A percentile compares a stretch with the other conserved stretches of the same genome.
These are phyloP conservation scores for Echria macrotheca DNA, from an alignment of 495 filamentous ascomycete genomes.

Conservation along the genomic window DNA sequence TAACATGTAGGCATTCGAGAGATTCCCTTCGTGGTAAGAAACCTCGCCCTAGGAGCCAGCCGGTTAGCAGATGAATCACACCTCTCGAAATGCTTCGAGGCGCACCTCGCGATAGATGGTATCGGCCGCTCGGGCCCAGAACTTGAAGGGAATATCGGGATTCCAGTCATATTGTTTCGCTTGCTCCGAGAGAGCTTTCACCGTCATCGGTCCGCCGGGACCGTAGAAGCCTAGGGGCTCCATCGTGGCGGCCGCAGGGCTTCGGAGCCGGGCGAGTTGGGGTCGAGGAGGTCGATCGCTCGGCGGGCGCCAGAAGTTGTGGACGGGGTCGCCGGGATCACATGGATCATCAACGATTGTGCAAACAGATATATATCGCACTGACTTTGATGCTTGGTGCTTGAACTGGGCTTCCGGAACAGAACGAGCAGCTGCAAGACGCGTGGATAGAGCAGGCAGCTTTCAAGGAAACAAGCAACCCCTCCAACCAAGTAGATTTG, in stretches of 20 bases:
- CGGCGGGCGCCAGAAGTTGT: too few relatives aligned
- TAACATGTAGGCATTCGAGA: constrained; percentile 80
- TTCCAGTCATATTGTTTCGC: constrained; percentile 79
- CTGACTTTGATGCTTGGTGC: too few relatives aligned
- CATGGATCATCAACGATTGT: too few relatives aligned
- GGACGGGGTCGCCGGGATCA: too few relatives aligned
- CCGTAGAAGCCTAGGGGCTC: constrained; percentile 9
- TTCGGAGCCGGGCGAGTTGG: not conserved
- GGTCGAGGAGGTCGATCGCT: not conserved
- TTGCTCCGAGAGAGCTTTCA: constrained; percentile 63
- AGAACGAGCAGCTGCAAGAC: too few relatives aligned
- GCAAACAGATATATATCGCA: too few relatives aligned
- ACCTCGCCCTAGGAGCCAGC: constrained; percentile 41
- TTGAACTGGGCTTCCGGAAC: too few relatives aligned
- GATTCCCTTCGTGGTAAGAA: constrained; percentile 79
- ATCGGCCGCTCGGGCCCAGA: constrained; percentile 78
- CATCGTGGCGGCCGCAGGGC: not conserved
- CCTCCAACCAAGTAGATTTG: too few relatives aligned
- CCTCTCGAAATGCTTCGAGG: not conserved
- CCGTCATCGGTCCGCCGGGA: constrained; percentile 54
- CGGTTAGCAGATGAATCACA: not conserved
- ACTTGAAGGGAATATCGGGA: constrained; percentile 61
- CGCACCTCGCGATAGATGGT: constrained; percentile 73
- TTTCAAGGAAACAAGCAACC: too few relatives aligned
- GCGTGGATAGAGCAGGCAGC: too few relatives aligned